Conservation (phyloP, 352 stramenopile genomes). For the Phytophthora pistaciae region DNA sequence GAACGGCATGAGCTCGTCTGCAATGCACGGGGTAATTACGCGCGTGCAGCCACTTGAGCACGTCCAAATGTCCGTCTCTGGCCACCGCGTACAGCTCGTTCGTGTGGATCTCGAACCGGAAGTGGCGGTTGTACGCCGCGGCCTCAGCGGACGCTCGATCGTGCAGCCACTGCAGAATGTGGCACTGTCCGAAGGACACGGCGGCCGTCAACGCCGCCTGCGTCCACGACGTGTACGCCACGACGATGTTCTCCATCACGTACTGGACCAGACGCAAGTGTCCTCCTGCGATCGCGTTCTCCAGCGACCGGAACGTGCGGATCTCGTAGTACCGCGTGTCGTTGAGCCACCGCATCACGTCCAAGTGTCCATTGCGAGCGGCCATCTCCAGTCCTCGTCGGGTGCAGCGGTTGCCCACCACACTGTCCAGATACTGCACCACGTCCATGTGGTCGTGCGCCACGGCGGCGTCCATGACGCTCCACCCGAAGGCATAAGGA, state of each 20-base stretch:
- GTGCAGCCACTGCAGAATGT: constrained; percentile 51
- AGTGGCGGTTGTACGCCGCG: constrained; percentile 24
- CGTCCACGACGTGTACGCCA: constrained; percentile 47
- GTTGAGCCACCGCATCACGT: constrained; percentile 49
- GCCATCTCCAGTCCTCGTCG: constrained; percentile 47
- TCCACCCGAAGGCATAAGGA: constrained; percentile 49
- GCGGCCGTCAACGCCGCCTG: constrained; percentile 41
- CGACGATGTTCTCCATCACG: constrained; percentile 44
- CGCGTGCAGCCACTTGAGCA: constrained; percentile 44
- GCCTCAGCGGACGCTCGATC: constrained; percentile 22
- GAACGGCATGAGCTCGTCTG: constrained; percentile 40
- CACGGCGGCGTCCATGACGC: constrained; percentile 54
- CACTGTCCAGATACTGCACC: constrained; percentile 41
- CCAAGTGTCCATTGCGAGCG: constrained; percentile 40
- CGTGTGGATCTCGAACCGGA: constrained; percentile 38
- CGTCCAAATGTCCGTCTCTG: constrained; percentile 31
- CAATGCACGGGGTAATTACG: constrained; percentile 37
- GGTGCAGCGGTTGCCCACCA: constrained; percentile 52
- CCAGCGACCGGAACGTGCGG: constrained; percentile 40
- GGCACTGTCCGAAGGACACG: constrained; percentile 29
- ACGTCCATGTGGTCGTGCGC: constrained; percentile 51
- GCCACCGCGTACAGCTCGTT: constrained; percentile 38
- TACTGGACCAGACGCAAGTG: constrained; percentile 52
- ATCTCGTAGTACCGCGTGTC: constrained; percentile 49
- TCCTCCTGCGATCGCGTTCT: constrained; percentile 51